A percentile compares a stretch with the other conserved stretches of the same genome.
Conservation (phyloP, 257 asterid genomes). For the Asclepias syriaca region DNA sequence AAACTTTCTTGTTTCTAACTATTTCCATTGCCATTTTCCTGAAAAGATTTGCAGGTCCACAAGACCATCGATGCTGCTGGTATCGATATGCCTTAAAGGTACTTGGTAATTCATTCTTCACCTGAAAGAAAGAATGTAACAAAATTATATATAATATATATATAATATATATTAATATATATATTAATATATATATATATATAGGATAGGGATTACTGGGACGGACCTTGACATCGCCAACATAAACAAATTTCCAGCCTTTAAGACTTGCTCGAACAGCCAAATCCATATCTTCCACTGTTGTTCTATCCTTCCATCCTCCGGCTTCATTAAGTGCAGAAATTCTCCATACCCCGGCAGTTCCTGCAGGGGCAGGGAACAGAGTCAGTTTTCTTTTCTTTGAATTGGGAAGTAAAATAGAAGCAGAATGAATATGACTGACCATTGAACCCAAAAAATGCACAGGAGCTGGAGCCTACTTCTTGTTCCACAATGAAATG, state of each 20-base stretch:
- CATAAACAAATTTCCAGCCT: conserved; percentile 44
- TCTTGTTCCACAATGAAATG: conserved; percentile 71
- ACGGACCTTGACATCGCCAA: conserved; percentile 26
- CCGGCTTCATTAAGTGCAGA: conserved; percentile 40
- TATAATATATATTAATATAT: too few species aligned
- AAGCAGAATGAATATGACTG: not conserved
- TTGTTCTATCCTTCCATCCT: conserved; percentile 44
- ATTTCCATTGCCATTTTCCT: conserved; percentile 53
- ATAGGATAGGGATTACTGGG: too few species aligned
- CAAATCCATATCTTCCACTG: conserved; percentile 44
- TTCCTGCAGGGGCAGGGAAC: conserved; percentile 13
- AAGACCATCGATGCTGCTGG: conserved; percentile 80
- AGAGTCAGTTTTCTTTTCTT: too few species aligned
- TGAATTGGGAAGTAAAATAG: too few species aligned
- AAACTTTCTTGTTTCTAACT: conserved; percentile 61
- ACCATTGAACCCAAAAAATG: conserved; percentile 71
- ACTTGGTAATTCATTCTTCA: conserved; percentile 73
- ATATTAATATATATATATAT: too few species aligned
- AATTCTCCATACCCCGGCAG: conserved; percentile 43
- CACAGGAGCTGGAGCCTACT: conserved; percentile 51
- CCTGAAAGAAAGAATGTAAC: conserved; percentile 26
- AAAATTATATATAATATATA: too few species aligned
- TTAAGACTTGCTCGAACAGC: conserved; percentile 43
- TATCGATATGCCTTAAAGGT: conserved; percentile 59
- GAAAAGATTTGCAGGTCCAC: conserved; percentile 81